These are phyloP conservation scores for Zymoseptoria pseudotritici DNA, from an alignment of 2,329 filamentous ascomycete genomes.

Conservation along the genomic window DNA sequence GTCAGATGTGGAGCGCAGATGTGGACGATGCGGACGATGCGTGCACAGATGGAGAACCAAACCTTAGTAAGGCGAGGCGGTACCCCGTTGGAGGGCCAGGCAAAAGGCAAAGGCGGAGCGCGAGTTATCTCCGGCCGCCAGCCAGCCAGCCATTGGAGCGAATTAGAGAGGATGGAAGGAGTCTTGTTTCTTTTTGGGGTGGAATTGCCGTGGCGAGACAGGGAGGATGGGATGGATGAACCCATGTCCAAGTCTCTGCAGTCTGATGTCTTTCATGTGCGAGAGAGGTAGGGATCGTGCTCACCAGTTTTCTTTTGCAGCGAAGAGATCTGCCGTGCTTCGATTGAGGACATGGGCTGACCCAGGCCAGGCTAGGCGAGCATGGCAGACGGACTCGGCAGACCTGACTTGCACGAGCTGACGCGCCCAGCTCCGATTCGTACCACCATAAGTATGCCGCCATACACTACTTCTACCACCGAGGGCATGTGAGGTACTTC, in stretches of 20 bases:
- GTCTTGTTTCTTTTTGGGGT: background rate
- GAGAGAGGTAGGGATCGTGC: background rate
- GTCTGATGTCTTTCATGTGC: background rate
- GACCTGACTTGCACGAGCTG: too few relatives aligned
- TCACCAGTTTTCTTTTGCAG: background rate
- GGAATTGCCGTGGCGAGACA: background rate
- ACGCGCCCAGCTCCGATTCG: too few relatives aligned
- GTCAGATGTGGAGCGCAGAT: slow-evolving; percentile 3
- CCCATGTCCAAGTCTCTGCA: background rate
- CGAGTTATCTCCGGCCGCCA: slow-evolving; percentile 16
- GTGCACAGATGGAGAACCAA: slow-evolving; percentile 6
- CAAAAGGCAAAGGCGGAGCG: slow-evolving; percentile 1
- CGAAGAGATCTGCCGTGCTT: background rate
- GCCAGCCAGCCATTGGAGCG: background rate
- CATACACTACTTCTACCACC: too few relatives aligned
- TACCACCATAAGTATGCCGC: too few relatives aligned
- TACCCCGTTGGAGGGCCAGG: background rate
- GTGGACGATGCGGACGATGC: background rate
- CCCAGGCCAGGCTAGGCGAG: too few relatives aligned
- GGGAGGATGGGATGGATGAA: background rate
- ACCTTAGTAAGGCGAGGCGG: slow-evolving; percentile 1
- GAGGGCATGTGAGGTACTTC: too few relatives aligned
- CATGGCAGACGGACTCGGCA: too few relatives aligned
- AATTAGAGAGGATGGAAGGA: background rate
- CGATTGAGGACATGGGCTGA: background rate